phyloP scores from a whole-genome alignment of 805 yeast species.

The Starmerella sp. region DNA sequence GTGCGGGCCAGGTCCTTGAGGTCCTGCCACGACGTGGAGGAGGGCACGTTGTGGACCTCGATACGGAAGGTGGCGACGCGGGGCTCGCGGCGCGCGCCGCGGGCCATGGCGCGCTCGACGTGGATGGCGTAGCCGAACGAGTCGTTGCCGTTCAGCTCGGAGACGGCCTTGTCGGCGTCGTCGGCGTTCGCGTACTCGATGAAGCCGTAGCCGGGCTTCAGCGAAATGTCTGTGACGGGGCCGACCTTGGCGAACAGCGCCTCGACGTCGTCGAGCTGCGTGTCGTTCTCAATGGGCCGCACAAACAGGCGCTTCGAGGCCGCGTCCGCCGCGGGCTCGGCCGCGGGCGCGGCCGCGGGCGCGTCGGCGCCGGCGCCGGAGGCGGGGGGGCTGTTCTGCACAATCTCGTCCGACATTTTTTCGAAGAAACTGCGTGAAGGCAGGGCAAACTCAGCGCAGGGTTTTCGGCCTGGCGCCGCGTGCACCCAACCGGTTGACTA shows the following conservation, averaged over 20 bases:
- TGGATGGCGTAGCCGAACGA: slow-evolving; percentile 29
- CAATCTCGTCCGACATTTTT: slow-evolving; percentile 4
- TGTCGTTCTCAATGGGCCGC: slow-evolving; percentile 22
- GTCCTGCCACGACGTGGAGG: slow-evolving; percentile 41
- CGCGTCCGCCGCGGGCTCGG: slow-evolving; percentile 8
- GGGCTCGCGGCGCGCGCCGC: slow-evolving; percentile 22
- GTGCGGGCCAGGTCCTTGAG: slow-evolving; percentile 58
- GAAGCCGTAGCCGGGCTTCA: slow-evolving; percentile 55
- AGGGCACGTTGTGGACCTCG: slow-evolving; percentile 15
- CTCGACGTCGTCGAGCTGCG: slow-evolving; percentile 34
- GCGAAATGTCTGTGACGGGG: slow-evolving; percentile 42
- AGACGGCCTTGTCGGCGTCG: slow-evolving; percentile 54
- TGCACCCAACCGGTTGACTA: not conserved
- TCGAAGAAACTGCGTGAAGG: not conserved
- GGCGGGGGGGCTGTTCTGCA: slow-evolving; percentile 1
- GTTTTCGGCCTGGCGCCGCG: not conserved
- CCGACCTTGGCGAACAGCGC: slow-evolving; percentile 42
- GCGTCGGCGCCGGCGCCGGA: not conserved
- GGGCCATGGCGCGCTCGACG: slow-evolving; percentile 29
- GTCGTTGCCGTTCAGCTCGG: slow-evolving; percentile 36
- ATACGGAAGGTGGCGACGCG: slow-evolving; percentile 23
- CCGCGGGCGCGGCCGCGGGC: not conserved
- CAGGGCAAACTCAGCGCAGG: not conserved
- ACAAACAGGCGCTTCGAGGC: slow-evolving; percentile 21
- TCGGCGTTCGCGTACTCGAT: slow-evolving; percentile 47